Evolutionary conservation across 129 eudicot species (phyloP), one percentile per base, ranked within the genome.

Genomic region (Flaveria ramosissima): DNA sequence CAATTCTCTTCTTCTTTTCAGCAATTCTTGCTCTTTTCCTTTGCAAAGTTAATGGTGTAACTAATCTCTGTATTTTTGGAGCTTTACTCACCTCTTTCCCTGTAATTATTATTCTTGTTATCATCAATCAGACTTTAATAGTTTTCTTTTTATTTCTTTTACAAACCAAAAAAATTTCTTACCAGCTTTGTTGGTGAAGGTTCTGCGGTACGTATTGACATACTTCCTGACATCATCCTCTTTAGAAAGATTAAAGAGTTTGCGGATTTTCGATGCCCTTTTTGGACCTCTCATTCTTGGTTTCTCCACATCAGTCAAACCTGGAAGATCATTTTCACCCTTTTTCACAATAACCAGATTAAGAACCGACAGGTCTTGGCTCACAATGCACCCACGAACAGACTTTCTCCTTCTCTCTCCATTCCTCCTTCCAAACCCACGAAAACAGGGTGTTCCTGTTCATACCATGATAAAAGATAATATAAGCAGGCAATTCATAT

Each of bases 21-120:
- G 92, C 85, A 79, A 87, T 87, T 85, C 96, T 90, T n/a, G 96
- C 96, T 7, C 96, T 45, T 85, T 90, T 90, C 86, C 96, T 85
- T 68, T 90, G 96, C 83, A 90, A 48, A 11, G 96, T 90, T 84
- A 90, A 83, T 9, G 96, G 96, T 15, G 96, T 90, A 4, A 90
- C 96, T 62, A 90, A 81, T 81, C 96, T 84, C 82, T 90, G 92
- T 56, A 90, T 90, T 48, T 90, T 90, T 6, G 96, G 96, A 9
- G 96, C 96, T 70, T 90, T 90, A 82, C 96, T 90, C 60, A 77
- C 80, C 43, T 85, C 84, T 75, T 90, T 90, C 45, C 96, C 92
- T 90, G 85, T 77, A 20, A 39, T 51, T 23, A 55, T 20, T 19
- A 53, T 53, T 4, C 17, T 5, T 1, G n/a, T 16, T 7, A n/a